Percentiles rank a stretch among this genome's conserved stretches.
These are phyloP conservation scores for Huntiella savannae DNA, from an alignment of 2,329 filamentous ascomycete genomes.

Conservation along the genomic window DNA sequence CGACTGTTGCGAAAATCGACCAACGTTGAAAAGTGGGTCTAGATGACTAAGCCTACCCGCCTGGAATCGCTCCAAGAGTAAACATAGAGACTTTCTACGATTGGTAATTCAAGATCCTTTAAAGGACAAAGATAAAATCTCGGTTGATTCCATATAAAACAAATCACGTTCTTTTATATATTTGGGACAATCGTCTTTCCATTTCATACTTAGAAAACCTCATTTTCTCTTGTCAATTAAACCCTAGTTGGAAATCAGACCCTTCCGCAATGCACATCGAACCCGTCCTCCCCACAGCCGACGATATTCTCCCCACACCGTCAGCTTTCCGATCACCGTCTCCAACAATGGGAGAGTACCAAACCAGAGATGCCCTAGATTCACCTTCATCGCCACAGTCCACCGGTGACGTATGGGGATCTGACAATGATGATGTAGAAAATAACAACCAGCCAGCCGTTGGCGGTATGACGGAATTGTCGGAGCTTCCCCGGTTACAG, in stretches of 20 bases:
- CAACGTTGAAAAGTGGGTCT: too few species aligned
- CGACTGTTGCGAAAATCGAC: too few species aligned
- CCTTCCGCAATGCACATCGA: constrained; percentile 8
- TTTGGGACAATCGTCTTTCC: neutral
- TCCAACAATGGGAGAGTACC: neutral
- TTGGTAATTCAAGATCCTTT: too few species aligned
- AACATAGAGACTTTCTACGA: too few species aligned
- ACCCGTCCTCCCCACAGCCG: constrained; percentile 1
- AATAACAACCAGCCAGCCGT: neutral
- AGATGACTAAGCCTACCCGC: too few species aligned
- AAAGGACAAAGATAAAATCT: too few species aligned
- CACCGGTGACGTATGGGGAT: neutral
- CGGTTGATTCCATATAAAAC: neutral
- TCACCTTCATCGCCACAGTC: neutral
- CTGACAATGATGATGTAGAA: neutral
- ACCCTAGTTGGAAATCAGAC: neutral
- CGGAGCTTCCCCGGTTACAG: constrained; percentile 55
- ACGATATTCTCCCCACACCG: neutral
- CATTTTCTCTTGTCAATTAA: neutral
- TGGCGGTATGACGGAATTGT: constrained; percentile 21
- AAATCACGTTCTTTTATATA: neutral
- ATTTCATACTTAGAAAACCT: neutral
- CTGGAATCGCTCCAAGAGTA: too few species aligned
- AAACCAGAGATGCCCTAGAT: neutral
- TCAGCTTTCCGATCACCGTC: neutral